These are phyloP conservation scores for Eudorina sp. DNA, from an alignment of 139 green algal species.

Conservation along the genomic window DNA sequence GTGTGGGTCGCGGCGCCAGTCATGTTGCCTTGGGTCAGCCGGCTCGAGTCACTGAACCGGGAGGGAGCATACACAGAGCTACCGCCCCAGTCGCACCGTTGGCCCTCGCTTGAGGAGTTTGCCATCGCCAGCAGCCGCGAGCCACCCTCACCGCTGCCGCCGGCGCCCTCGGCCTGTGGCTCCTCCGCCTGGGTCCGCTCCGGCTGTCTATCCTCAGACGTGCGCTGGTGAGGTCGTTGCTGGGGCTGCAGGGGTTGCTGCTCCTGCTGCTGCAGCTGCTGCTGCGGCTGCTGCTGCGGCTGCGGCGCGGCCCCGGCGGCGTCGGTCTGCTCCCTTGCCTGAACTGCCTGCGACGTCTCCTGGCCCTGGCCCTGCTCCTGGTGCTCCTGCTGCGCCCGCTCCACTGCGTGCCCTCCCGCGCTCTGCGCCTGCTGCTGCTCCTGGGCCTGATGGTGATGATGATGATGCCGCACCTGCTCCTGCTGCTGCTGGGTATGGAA, in stretches of 20 bases:
- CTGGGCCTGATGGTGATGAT: background rate
- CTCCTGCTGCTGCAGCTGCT: background rate
- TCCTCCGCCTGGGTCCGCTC: background rate
- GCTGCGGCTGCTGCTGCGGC: background rate
- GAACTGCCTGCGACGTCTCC: no score
- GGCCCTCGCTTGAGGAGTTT: background rate
- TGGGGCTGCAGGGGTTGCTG: no score
- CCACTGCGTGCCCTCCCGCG: no score
- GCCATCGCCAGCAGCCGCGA: background rate
- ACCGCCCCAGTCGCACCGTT: background rate
- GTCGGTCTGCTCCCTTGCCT: no score
- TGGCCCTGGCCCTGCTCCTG: background rate
- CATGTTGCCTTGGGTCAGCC: background rate
- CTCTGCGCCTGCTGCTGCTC: background rate
- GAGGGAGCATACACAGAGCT: background rate
- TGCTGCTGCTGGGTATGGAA: background rate
- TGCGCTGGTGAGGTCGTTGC: no score
- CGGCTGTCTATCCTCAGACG: no score
- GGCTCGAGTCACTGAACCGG: conserved; percentile 7
- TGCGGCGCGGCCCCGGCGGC: no score
- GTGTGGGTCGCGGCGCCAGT: background rate
- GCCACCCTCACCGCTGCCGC: no score
- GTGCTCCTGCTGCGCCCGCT: background rate
- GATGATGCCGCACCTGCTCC: background rate
- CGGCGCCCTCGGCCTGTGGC: background rate